A percentile compares a stretch with the other conserved stretches of the same genome.
These are phyloP conservation scores for Rhododendron ferrugineum DNA, from an alignment of 148 eudicot genomes.

Conservation along the genomic window DNA sequence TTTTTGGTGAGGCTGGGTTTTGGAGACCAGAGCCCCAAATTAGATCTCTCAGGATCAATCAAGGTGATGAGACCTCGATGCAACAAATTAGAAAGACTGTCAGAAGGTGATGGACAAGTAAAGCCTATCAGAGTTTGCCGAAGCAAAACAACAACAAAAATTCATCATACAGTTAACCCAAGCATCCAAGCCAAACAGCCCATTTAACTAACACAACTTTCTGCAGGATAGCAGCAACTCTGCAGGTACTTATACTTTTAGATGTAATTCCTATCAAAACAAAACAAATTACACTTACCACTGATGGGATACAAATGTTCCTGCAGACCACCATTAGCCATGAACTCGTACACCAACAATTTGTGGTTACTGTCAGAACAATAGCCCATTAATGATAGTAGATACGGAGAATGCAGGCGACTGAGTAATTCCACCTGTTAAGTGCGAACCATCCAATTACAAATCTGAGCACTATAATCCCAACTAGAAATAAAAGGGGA, in stretches of 20 bases:
- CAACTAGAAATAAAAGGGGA: not conserved
- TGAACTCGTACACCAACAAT: constrained; percentile 85
- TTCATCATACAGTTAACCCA: not conserved
- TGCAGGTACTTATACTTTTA: not conserved
- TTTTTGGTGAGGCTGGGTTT: not conserved
- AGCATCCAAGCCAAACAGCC: not conserved
- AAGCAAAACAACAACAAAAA: not conserved
- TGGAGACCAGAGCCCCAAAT: not conserved
- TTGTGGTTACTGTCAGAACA: constrained; percentile 77
- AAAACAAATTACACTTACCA: constrained; percentile 35
- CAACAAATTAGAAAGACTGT: not conserved
- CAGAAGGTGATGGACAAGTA: not conserved
- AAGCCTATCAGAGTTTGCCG: not conserved
- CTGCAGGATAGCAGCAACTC: not conserved
- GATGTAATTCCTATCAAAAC: not conserved
- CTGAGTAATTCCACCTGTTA: constrained; percentile 82
- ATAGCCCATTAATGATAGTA: constrained; percentile 78
- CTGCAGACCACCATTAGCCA: constrained; percentile 94
- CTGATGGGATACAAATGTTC: constrained; percentile 71
- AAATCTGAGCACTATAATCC: not conserved
- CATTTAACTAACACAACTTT: not conserved
- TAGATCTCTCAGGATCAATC: not conserved
- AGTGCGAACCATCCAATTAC: constrained; percentile 23
- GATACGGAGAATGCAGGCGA: constrained; percentile 67
- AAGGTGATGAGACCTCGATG: not conserved